Conservation (phyloP, 169 alveolate genomes). For the Eimeria falciformis region DNA sequence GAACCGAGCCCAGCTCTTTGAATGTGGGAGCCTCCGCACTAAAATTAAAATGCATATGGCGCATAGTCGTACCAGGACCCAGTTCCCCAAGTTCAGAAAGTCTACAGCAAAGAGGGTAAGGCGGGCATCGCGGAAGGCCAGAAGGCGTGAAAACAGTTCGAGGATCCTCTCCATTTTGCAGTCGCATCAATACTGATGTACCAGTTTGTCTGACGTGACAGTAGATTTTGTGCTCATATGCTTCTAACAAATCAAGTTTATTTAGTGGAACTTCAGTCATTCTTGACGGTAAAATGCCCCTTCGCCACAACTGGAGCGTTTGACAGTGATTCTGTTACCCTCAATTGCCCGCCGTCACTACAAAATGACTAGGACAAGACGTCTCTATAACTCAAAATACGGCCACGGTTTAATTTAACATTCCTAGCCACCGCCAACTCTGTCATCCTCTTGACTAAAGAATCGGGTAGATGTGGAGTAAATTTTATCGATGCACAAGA, state of each 20-base stretch:
- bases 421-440: no score
- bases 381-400: no score
- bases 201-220: conserved; percentile 73
- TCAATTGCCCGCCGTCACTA: neutral
- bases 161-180: conserved; percentile 68
- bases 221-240: conserved; percentile 76
- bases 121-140: conserved; percentile 72
- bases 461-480: no score
- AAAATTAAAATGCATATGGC: no score
- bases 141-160: conserved; percentile 67
- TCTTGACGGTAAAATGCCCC: neutral
- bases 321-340: neutral
- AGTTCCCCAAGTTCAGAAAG: conserved; percentile 76
- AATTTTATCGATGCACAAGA: no score
- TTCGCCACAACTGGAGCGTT: no score
- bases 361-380: no score
- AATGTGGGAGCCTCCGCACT: no score
- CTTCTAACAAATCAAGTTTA: conserved; percentile 54
- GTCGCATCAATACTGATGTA: conserved; percentile 40
- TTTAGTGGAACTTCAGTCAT: conserved; percentile 58
- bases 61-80: conserved; percentile 67
- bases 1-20: no score
- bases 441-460: no score
- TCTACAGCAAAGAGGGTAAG: conserved; percentile 72
- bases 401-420: no score